Base-by-base conservation (phyloP, 148 eudicot species). In the Selenicereus undatus region DNA sequence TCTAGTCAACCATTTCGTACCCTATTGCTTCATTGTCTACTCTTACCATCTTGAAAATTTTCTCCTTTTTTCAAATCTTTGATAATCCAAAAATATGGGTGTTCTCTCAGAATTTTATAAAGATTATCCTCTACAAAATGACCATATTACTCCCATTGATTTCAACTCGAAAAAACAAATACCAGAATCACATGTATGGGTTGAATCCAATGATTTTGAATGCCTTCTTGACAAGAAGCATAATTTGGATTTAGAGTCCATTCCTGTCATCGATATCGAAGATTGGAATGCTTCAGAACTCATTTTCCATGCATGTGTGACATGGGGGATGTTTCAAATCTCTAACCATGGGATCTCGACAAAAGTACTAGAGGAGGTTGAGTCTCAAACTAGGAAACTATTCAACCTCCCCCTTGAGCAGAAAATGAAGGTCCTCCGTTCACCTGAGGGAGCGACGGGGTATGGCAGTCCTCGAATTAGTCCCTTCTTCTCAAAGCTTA, bases 271-370 rank as follows among this genome's bases (percentile, higher is more conserved):
- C 45, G 87, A 91, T 76, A 87, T 93, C 3, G 42, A 14, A 4
- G 90, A 86, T 52, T 85, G 88, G 1, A 79, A 90, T 69, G 84
- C 54, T 0, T 56, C 68, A n/a, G 84, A 83, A 1, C 79, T 78
- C 8, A 69, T 93, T 4, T 81, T 83, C 22, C 78, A 82, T 58
- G 94, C 94, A 20, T 89, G 90, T 73, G 68, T 86, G 52, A 81
- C 75, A 0, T 93, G 92, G 91, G 97, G 97, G 7, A 68, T 91
- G 35, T 89, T 93, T 56, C 90, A 86, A 75, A 69, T 93, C 66
- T 86, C 76, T 7, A 90, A 90, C 65, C 94, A 93, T 79, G 97
- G 90, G 0, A 71, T 93, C 24, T 73, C 90, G 22, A 51, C 11
- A 11, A 21, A 71, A 20, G 56, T 88, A 3, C 4, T 93, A 8